Percentiles rank a stretch among this genome's conserved stretches.
Conservation (phyloP, 805 yeast species). For the Candida yuanshanica region DNA sequence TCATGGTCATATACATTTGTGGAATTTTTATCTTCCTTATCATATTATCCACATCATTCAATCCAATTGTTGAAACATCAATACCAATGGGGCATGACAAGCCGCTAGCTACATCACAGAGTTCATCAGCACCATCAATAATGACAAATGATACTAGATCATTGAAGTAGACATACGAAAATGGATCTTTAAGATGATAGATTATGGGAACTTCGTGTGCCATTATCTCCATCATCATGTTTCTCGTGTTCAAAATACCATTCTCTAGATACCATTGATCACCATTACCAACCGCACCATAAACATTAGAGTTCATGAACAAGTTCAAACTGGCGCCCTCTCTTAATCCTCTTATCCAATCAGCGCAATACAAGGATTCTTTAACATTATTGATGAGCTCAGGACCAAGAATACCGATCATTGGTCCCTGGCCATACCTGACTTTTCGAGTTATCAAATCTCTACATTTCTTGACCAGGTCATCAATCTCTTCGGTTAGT, state of each 20-base stretch:
- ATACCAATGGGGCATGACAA: not conserved
- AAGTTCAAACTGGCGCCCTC: not conserved
- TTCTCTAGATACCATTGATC: conserved; percentile 22
- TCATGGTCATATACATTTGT: not conserved
- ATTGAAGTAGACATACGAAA: conserved; percentile 45
- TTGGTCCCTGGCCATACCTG: not conserved
- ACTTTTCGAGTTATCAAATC: not conserved
- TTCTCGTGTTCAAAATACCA: conserved; percentile 38
- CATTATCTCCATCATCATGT: conserved; percentile 35
- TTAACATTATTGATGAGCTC: not conserved
- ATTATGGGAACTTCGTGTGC: conserved; percentile 36
- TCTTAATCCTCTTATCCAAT: not conserved
- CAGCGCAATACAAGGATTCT: not conserved
- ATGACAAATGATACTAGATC: conserved; percentile 39
- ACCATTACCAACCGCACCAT: not conserved
- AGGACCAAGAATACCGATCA: not conserved
- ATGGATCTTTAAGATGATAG: conserved; percentile 40
- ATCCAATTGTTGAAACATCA: not conserved
- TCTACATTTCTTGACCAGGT: not conserved
- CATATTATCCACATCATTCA: not conserved
- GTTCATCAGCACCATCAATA: conserved; percentile 38
- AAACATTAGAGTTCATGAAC: not conserved
- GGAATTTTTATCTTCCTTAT: not conserved
- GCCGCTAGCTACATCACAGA: not conserved
- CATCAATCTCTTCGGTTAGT: not conserved